Base-by-base conservation (phyloP, 352 stramenopile species). In the Phytophthora tentaculata region DNA sequence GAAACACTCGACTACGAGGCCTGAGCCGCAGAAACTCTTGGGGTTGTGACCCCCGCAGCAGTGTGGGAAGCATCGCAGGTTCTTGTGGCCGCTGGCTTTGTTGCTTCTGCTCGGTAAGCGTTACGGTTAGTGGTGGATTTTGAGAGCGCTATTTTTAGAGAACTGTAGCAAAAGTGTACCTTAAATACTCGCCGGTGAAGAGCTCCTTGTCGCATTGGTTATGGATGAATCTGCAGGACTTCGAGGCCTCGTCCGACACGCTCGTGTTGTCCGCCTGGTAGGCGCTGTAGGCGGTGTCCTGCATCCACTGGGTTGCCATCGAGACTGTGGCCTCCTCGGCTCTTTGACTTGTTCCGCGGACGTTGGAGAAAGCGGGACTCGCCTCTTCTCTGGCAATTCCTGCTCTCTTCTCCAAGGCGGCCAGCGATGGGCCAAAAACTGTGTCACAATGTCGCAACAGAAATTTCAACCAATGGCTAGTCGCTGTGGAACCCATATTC, bases 81-180 rank as follows among this genome's bases (percentile, higher is more conserved):
- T 92, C 82, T 95, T 95, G 67, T 93, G 84, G 17, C 87, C 87
- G 44, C 87, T 92, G 2, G 87, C 85, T 72, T 95, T 95, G 74
- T 95, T 95, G 69, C 83, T 93, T 78, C 86, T 94, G 61, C 51
- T 45, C 28, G 14, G 5, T 16, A 24, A 22, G 19, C 20, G 35
- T 43, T 24, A 55, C 5, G 5, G 14, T 24, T 10, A 43, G 14
- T 12, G 26, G 3, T 32, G 28, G 28, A 32, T 5, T 35, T 43
- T 43, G 14, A 3, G 14, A 9, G 23, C 24, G 26, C 14, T 53
- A 55, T 23, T 37, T 41, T 20, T 39, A 26, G 24, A 41, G 16
- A 16, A 12, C 17, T 23, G 16, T 24, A 9, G 4, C 8, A n/a
- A 24, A 24, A 29, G 53, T 16, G 45, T 37, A 92, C 84, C 84